Percentiles rank a stretch among this genome's conserved stretches.
Conservation (phyloP, 257 asterid species). For the Gardenia jasminoides region DNA sequence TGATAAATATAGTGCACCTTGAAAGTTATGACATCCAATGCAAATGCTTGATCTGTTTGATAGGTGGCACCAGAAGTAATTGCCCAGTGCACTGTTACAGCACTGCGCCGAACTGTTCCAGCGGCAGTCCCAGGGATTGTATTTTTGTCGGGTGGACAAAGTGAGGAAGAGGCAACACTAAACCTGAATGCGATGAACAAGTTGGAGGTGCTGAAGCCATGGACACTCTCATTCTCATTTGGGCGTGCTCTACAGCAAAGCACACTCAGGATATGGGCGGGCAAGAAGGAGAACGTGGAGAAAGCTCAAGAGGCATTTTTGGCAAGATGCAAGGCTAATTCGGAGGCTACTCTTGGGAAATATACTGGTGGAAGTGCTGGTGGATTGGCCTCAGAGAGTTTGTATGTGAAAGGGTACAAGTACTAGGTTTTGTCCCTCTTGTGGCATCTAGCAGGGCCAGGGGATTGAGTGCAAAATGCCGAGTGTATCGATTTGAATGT, state of each 20-base stretch:
- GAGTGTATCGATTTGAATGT: background rate
- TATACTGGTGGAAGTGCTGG: conserved; percentile 57
- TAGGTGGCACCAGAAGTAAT: conserved; percentile 72
- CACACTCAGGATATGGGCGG: conserved; percentile 77
- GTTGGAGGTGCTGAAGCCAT: conserved; percentile 63
- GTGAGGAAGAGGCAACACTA: conserved; percentile 81
- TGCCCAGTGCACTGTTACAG: conserved; percentile 70
- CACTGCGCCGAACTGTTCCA: conserved; percentile 72
- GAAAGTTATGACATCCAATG: background rate
- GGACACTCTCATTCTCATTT: conserved; percentile 77
- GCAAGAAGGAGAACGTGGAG: conserved; percentile 69
- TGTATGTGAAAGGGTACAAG: conserved; percentile 58
- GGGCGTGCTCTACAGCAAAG: conserved; percentile 84
- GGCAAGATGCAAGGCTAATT: conserved; percentile 76
- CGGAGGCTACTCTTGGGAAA: conserved; percentile 71
- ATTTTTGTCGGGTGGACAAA: conserved; percentile 86
- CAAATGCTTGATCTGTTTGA: background rate
- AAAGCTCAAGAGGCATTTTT: conserved; percentile 67
- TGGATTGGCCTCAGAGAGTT: conserved; percentile 63
- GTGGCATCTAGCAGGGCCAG: background rate
- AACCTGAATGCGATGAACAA: conserved; percentile 77
- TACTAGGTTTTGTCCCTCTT: conserved; percentile 27
- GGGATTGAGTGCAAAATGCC: background rate
- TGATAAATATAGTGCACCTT: background rate
- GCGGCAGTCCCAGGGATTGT: conserved; percentile 89